phyloP scores from a whole-genome alignment of 2,329 filamentous ascomycete genomes.

The Tolypocladium amazonense region DNA sequence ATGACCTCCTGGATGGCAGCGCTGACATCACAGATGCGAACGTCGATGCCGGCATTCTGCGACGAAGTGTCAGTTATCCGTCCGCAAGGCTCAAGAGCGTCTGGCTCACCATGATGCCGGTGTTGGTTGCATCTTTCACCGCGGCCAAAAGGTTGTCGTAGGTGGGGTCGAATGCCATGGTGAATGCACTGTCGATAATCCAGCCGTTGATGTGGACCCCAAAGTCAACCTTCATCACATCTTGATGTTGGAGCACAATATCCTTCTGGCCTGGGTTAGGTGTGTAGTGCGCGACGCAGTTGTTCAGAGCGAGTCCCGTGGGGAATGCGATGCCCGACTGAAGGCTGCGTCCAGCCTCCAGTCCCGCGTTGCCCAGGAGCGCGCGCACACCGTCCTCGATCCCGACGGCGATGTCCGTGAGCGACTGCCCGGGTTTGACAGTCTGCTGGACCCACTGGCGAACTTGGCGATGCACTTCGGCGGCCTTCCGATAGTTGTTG shows the following conservation, averaged over 20 bases:
- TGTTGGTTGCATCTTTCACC: slow-evolving; percentile 68
- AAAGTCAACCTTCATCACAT: slow-evolving; percentile 71
- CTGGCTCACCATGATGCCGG: slow-evolving; percentile 52
- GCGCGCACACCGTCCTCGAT: slow-evolving; percentile 72
- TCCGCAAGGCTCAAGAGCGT: rapidly evolving
- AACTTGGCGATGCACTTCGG: slow-evolving; percentile 73
- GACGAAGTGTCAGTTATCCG: background rate
- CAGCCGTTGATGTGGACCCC: slow-evolving; percentile 67
- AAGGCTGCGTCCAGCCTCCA: slow-evolving; percentile 64
- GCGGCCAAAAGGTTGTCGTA: slow-evolving; percentile 63
- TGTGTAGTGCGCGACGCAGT: slow-evolving; percentile 72
- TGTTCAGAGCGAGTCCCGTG: slow-evolving; percentile 69
- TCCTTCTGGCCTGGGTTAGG: slow-evolving; percentile 70
- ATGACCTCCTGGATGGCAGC: slow-evolving; percentile 75
- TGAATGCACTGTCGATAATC: slow-evolving; percentile 71
- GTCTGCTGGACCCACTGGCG: slow-evolving; percentile 68
- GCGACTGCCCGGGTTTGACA: slow-evolving; percentile 65
- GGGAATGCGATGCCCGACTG: slow-evolving; percentile 74
- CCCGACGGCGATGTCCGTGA: slow-evolving; percentile 69
- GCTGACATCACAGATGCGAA: slow-evolving; percentile 72
- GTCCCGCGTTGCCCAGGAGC: slow-evolving; percentile 60
- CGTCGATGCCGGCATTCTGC: slow-evolving; percentile 65
- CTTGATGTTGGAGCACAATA: slow-evolving; percentile 52
- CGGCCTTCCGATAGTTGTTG: slow-evolving; percentile 65
- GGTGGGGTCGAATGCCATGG: slow-evolving; percentile 58